Percentiles rank a stretch among this genome's conserved stretches.
Conservation (phyloP, 2,329 filamentous ascomycete species). For the Penicillium sp. region DNA sequence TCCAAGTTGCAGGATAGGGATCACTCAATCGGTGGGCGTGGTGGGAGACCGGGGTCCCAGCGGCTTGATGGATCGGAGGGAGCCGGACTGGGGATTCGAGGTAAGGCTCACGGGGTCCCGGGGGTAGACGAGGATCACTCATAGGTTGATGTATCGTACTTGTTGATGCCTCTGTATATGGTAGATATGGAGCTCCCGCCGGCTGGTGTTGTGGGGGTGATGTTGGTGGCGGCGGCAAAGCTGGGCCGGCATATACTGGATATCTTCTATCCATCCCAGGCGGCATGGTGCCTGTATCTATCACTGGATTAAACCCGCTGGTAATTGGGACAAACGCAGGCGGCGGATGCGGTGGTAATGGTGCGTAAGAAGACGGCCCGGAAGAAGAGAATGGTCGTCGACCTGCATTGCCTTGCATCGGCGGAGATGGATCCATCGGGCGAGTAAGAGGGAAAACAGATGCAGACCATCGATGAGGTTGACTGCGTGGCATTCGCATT, state of each 20-base stretch:
- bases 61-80: constrained; percentile 43
- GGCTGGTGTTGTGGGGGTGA: constrained; percentile 39
- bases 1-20: constrained; percentile 36
- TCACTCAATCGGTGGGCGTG: constrained; percentile 40
- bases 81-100: constrained; percentile 40
- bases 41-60: constrained; percentile 25
- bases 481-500: constrained; percentile 26
- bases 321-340: constrained; percentile 31
- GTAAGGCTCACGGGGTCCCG: constrained; percentile 35
- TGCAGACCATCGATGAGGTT: constrained; percentile 38
- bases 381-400: constrained; percentile 41
- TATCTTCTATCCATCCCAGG: constrained; percentile 31
- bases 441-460: constrained; percentile 34
- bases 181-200: constrained; percentile 29
- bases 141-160: constrained; percentile 31
- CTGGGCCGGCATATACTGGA: constrained; percentile 33
- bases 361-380: constrained; percentile 30
- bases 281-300: constrained; percentile 25
- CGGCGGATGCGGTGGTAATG: constrained; percentile 28
- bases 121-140: constrained; percentile 27
- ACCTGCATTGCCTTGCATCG: constrained; percentile 28
- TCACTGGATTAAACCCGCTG: constrained; percentile 31
- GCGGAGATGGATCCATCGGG: constrained; percentile 31
- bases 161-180: constrained; percentile 32
- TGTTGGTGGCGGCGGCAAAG: constrained; percentile 35